Conservation (phyloP, 345 rosid species). For the Eucalyptus tenuipes region DNA sequence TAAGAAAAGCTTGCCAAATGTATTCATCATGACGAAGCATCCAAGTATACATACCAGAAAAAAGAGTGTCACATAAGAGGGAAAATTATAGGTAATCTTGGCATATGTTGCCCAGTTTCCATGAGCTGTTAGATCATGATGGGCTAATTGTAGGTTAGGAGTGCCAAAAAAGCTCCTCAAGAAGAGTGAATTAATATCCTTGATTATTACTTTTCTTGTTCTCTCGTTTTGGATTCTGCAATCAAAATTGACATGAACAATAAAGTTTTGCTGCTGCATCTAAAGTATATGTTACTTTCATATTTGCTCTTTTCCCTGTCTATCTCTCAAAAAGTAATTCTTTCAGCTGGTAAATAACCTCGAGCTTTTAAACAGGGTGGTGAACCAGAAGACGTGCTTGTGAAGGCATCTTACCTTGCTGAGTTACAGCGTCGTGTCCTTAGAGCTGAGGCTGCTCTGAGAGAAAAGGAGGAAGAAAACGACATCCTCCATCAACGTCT, state of each 20-base stretch:
- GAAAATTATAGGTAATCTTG: not conserved
- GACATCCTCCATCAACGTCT: slow-evolving; percentile 90
- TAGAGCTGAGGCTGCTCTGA: slow-evolving; percentile 73
- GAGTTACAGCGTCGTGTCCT: slow-evolving; percentile 90
- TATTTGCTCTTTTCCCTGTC: not conserved
- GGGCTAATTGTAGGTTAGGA: not conserved
- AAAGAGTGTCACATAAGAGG: not conserved
- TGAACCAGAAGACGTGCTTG: slow-evolving; percentile 70
- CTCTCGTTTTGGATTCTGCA: not conserved
- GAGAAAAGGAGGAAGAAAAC: slow-evolving; percentile 94
- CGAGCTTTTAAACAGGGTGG: slow-evolving; percentile 25
- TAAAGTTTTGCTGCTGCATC: not conserved
- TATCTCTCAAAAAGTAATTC: not conserved
- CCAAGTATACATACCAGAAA: not conserved
- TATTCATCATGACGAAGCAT: not conserved
- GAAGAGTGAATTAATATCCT: not conserved
- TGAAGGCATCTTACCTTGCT: slow-evolving; percentile 83
- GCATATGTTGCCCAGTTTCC: not conserved
- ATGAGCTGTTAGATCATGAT: not conserved
- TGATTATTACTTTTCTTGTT: not conserved
- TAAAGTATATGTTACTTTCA: not conserved
- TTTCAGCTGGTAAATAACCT: not conserved
- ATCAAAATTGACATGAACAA: not conserved
- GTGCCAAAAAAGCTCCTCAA: not conserved
- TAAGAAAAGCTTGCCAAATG: not conserved